Evolutionary conservation across 306 rosid genomes (phyloP).

Genomic region (Quillaja saponaria): DNA sequence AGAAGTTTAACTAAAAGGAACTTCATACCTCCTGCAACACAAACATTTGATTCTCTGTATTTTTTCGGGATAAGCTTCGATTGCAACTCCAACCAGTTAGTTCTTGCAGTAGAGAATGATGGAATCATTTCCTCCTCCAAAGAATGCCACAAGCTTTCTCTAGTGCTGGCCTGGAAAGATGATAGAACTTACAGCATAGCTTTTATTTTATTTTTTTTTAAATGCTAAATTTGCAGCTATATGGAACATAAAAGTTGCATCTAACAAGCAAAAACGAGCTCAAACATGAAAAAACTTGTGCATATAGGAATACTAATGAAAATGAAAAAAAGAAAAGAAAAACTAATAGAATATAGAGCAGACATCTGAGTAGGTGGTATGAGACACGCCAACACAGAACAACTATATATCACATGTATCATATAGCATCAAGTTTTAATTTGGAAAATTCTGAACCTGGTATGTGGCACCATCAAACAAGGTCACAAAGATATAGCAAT

Average conservation of each 20-base stretch:
- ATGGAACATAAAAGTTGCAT: no score
- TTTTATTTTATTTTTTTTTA: no score
- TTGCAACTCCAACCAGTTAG: constrained; percentile 92
- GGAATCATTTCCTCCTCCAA: constrained; percentile 94
- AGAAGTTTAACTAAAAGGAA: no score
- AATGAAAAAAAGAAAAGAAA: not conserved
- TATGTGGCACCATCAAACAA: constrained; percentile 8
- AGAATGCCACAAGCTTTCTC: constrained; percentile 78
- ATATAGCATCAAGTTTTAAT: constrained; percentile 18
- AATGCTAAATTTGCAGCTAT: no score
- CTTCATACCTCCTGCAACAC: constrained; percentile 89
- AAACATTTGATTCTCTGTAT: constrained; percentile 65
- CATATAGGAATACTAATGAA: no score
- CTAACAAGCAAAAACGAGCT: no score
- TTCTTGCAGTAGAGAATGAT: constrained; percentile 57
- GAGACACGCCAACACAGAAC: constrained; percentile 16
- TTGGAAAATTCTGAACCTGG: constrained; percentile 20
- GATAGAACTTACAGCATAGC: no score
- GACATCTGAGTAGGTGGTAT: no score
- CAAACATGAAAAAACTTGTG: no score
- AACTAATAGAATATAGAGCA: constrained; percentile 9
- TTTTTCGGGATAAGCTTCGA: constrained; percentile 64
- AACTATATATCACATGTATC: constrained; percentile 7
- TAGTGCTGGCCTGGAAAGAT: constrained; percentile 67
- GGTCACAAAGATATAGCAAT: no score